Evolutionary conservation across 179 eudicot genomes (phyloP).

Genomic region (Actinidia arguta): DNA sequence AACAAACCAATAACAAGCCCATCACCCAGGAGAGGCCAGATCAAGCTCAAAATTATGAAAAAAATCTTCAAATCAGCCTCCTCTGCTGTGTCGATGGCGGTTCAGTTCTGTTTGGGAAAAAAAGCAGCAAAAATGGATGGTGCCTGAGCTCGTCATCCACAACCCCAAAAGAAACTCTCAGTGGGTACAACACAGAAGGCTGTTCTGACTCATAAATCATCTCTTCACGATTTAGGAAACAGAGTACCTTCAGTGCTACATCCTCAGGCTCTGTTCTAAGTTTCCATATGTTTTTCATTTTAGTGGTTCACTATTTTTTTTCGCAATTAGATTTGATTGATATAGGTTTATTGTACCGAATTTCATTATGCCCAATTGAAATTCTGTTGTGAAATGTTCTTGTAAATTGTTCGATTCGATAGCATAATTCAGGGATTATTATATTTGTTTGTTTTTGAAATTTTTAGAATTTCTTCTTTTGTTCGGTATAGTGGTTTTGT

Average conservation of each 20-base stretch:
- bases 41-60: background rate
- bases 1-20: background rate
- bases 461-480: background rate
- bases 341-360: background rate
- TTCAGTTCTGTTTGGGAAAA: background rate
- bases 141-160: conserved; percentile 9
- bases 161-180: background rate
- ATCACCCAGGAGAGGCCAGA: conserved; percentile 13
- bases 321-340: background rate
- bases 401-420: conserved; percentile 8
- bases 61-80: background rate
- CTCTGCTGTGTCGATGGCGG: background rate
- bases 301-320: background rate
- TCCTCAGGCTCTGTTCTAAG: background rate
- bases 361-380: background rate
- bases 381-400: background rate
- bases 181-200: background rate
- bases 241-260: background rate
- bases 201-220: background rate
- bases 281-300: background rate
- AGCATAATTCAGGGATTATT: no score
- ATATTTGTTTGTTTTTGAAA: background rate
- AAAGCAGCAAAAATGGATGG: background rate
- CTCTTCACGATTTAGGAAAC: background rate
- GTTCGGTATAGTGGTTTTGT: no score